Evolutionary conservation across 1,284 basidiomycete species (phyloP).

Genomic region (Austroboletus sp.): DNA sequence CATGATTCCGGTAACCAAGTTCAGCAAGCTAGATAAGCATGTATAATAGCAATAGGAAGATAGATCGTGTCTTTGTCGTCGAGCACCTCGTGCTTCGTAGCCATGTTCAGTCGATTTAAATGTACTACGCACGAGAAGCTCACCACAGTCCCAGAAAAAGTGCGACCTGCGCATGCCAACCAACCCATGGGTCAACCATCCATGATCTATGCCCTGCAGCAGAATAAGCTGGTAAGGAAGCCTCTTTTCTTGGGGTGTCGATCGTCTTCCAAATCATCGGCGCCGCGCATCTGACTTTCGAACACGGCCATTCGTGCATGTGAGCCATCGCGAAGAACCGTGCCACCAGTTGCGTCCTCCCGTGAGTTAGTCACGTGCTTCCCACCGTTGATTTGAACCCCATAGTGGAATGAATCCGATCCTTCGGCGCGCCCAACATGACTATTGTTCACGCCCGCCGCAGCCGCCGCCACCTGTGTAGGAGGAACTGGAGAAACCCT

Average conservation of each 20-base stretch:
- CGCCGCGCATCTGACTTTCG: slow-evolving; percentile 46
- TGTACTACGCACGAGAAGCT: neutral
- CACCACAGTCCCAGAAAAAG: slow-evolving; percentile 24
- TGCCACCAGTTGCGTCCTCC: slow-evolving; percentile 42
- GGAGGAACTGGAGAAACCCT: slow-evolving; percentile 48
- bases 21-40: slow-evolving; percentile 33
- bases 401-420: slow-evolving; percentile 59
- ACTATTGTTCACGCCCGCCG: slow-evolving; percentile 33
- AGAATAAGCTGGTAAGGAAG: slow-evolving; percentile 27
- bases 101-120: slow-evolving; percentile 4
- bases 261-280: slow-evolving; percentile 29
- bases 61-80: slow-evolving; percentile 32
- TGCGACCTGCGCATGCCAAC: slow-evolving; percentile 28
- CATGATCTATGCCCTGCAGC: slow-evolving; percentile 28
- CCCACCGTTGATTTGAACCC: slow-evolving; percentile 38
- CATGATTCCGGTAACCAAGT: slow-evolving; percentile 23
- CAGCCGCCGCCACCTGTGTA: slow-evolving; percentile 15
- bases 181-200: slow-evolving; percentile 20
- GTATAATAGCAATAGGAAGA: slow-evolving; percentile 31
- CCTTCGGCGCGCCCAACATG: slow-evolving; percentile 40
- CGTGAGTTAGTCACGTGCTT: slow-evolving; percentile 45
- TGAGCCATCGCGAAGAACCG: slow-evolving; percentile 30
- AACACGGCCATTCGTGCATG: slow-evolving; percentile 51
- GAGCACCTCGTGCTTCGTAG: slow-evolving; percentile 22
- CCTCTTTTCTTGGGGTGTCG: slow-evolving; percentile 34